These are phyloP conservation scores for Pythium scleroteichum DNA, from an alignment of 352 stramenopile genomes.

Conservation along the genomic window DNA sequence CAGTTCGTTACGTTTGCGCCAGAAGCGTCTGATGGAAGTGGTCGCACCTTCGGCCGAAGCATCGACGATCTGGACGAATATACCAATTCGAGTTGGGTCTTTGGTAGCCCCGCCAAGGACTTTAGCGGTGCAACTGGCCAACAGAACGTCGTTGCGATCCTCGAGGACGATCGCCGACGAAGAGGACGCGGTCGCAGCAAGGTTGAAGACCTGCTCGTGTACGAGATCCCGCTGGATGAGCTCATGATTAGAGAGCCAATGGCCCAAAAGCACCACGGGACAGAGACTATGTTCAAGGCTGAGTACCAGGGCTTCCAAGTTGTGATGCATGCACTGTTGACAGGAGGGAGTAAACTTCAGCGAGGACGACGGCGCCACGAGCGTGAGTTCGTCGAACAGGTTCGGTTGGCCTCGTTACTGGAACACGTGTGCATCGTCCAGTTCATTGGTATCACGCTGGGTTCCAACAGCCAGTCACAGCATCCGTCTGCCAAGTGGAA, in stretches of 20 bases:
- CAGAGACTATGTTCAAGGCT: conserved; percentile 44
- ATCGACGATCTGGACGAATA: conserved; percentile 40
- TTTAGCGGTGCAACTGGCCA: not conserved
- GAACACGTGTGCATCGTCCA: conserved; percentile 76
- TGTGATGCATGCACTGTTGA: conserved; percentile 56
- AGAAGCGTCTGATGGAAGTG: conserved; percentile 10
- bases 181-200: conserved; percentile 47
- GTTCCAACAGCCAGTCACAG: conserved; percentile 39
- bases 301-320: conserved; percentile 77
- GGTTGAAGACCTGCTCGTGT: conserved; percentile 72
- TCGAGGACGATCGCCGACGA: conserved; percentile 55
- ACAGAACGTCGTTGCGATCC: conserved; percentile 56
- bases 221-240: conserved; percentile 73
- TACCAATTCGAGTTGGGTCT: conserved; percentile 49
- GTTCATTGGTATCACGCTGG: conserved; percentile 77
- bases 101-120: conserved; percentile 40
- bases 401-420: conserved; percentile 54
- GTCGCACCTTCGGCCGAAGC: conserved; percentile 29
- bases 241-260: conserved; percentile 49
- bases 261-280: conserved; percentile 15
- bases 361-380: conserved; percentile 36
- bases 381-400: conserved; percentile 65
- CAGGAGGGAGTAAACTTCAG: conserved; percentile 41
- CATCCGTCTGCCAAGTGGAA: conserved; percentile 45
- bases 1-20: conserved; percentile 16